Evolutionary conservation across 2,329 filamentous ascomycete genomes (phyloP).

Genomic region (Aspergillus phoenicis): DNA sequence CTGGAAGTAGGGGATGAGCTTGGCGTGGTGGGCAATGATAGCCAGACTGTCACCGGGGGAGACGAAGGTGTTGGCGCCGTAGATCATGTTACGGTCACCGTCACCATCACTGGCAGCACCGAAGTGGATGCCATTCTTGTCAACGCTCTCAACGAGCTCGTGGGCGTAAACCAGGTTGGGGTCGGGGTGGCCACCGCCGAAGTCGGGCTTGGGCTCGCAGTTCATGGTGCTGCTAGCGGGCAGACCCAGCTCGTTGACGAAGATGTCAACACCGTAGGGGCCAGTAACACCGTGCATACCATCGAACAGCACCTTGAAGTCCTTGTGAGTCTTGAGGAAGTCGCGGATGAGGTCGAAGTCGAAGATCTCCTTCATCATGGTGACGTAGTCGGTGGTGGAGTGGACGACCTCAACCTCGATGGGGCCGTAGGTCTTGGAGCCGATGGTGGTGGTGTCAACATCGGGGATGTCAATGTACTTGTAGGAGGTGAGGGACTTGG

Average conservation of each 20-base stretch:
- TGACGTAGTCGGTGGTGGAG: constrained; percentile 86
- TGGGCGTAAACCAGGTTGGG: constrained; percentile 97
- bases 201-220: constrained; percentile 89
- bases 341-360: constrained; percentile 95
- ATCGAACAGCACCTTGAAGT: constrained; percentile 98
- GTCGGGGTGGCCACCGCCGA: constrained; percentile 95
- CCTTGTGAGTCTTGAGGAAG: constrained; percentile 81
- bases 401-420: constrained; percentile 96
- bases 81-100: constrained; percentile 99
- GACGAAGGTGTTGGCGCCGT: constrained; percentile 93
- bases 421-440: constrained; percentile 77
- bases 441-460: constrained; percentile 79
- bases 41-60: constrained; percentile 96
- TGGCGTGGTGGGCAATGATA: constrained; percentile 95
- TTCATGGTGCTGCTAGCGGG: constrained; percentile 79
- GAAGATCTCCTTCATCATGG: constrained; percentile 98
- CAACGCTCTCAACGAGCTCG: constrained; percentile 89
- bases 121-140: constrained; percentile 89
- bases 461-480: constrained; percentile 87
- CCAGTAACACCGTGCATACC: constrained; percentile 93
- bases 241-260: constrained; percentile 88
- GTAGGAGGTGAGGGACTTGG: constrained; percentile 88
- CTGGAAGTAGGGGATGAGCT: constrained; percentile 97
- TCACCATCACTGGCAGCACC: constrained; percentile 96
- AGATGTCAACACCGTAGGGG: constrained; percentile 91